Conservation (phyloP, 139 green algal genomes). For the Tetraselmis chui region DNA sequence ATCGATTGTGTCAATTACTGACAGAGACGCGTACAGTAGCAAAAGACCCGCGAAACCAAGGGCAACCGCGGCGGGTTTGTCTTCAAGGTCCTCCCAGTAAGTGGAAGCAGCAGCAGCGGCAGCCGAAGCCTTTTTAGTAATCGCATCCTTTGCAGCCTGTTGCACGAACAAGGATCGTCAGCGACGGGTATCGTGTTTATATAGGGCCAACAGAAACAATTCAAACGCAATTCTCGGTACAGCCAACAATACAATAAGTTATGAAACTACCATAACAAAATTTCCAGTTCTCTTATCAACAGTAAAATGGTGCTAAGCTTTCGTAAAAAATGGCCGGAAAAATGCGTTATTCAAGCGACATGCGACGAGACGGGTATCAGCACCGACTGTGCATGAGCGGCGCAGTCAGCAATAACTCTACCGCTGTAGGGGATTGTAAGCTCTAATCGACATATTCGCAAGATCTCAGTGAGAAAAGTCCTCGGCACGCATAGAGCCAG, state of each 20-base stretch:
- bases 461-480: too few species aligned
- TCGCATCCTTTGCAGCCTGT: background rate
- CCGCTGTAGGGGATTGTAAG: too few species aligned
- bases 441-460: too few species aligned
- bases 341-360: too few species aligned
- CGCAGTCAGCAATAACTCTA: too few species aligned
- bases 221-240: background rate
- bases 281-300: background rate
- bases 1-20: slow-evolving; percentile 13
- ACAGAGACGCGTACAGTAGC: background rate
- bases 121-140: background rate
- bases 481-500: too few species aligned
- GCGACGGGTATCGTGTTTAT: background rate
- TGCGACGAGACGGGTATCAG: too few species aligned
- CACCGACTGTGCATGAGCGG: too few species aligned
- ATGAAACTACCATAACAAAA: too few species aligned
- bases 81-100: slow-evolving; percentile 30
- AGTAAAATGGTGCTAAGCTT: background rate
- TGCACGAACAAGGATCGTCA: background rate
- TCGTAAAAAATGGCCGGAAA: background rate
- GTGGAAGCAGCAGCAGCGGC: background rate
- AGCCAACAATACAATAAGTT: background rate
- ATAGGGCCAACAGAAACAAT: background rate
- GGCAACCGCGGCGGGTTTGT: slow-evolving; percentile 27
- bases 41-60: slow-evolving; percentile 15